Evolutionary conservation across 2,329 filamentous ascomycete species (phyloP), one percentile per base, ranked within the genome.

Genomic region (Colletotrichum acutatum): DNA sequence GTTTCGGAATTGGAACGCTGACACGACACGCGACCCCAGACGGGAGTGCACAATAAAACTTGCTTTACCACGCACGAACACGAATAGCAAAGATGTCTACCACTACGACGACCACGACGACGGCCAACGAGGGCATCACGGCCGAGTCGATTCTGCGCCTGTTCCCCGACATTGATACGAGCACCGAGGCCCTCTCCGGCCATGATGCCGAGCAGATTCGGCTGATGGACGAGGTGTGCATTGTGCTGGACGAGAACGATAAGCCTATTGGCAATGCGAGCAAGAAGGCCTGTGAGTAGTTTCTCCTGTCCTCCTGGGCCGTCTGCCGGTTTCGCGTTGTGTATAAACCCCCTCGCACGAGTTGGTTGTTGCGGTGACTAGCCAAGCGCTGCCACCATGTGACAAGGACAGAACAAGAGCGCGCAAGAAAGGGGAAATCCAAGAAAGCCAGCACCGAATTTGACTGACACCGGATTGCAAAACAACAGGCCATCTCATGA

Each of bases 181-280:
- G 87, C 80, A 92, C 92, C 75, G 88, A 90, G 65, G 94, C 95
- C 71, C 89, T 98, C 57, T 93, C 93, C 69, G 97, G 96, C 64
- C 97, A 98, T 86, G 95, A 98, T 86, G 96, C 94, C 82, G 96
- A 98, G 87, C 97, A 99, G 86, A 98, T 98, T 79, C 92, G 96
- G 63, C 86, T 99, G 79, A 99, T 99, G 97, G 96, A 99, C 80
- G 97, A 98, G 86, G 93, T 98, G 62, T 99, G 97, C 89, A 98
- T 99, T 82, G 97, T 99, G 22, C 87, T 97, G 59, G 96, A 98
- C 83, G 92, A 97, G 79, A 90, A 98, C 79, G 97, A 98, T 83
- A 87, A 91, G 78, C 95, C 96, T 34, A 98, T 99, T 82, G 97
- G 97, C 75, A 98, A 95, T 77, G 96, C 95, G 64, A 98, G 94